These are phyloP conservation scores for Ceratocystis cacaofunesta DNA, from an alignment of 2,329 filamentous ascomycete genomes.

Conservation along the genomic window DNA sequence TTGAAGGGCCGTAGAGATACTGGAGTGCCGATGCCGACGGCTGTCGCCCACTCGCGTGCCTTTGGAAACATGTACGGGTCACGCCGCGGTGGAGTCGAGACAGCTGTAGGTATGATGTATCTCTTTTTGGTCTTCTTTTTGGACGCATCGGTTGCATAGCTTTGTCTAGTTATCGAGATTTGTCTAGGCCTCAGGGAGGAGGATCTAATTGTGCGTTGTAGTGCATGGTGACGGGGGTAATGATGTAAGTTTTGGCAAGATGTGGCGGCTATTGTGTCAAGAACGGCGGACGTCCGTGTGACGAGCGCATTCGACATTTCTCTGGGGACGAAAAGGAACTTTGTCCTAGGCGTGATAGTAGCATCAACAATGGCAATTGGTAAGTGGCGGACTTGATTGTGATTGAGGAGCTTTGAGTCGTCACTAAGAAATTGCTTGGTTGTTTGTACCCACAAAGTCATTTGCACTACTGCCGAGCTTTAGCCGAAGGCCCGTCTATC, in stretches of 20 bases:
- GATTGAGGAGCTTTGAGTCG: neutral
- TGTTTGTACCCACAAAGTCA: neutral
- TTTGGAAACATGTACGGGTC: slow-evolving; percentile 10
- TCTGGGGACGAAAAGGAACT: neutral
- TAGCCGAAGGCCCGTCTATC: neutral
- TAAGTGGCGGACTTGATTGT: too few species aligned
- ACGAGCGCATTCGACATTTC: neutral
- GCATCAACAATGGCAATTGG: neutral
- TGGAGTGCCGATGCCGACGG: neutral
- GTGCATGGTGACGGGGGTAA: neutral
- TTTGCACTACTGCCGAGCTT: neutral
- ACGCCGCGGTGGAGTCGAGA: neutral
- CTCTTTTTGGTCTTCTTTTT: neutral
- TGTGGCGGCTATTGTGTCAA: neutral
- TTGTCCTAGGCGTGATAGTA: neutral
- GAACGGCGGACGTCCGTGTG: neutral
- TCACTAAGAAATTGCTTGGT: neutral
- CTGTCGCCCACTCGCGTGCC: slow-evolving; percentile 6
- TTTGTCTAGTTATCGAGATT: neutral
- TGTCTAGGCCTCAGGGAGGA: neutral
- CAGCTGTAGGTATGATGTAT: neutral
- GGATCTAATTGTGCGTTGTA: neutral
- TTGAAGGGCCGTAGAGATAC: slow-evolving; percentile 1
- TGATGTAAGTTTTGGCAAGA: neutral
- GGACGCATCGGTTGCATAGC: neutral